Percentiles rank a stretch among this genome's conserved stretches.
Evolutionary conservation across 768 basidiomycete genomes (phyloP).

Genomic region (Boletellus sp.): DNA sequence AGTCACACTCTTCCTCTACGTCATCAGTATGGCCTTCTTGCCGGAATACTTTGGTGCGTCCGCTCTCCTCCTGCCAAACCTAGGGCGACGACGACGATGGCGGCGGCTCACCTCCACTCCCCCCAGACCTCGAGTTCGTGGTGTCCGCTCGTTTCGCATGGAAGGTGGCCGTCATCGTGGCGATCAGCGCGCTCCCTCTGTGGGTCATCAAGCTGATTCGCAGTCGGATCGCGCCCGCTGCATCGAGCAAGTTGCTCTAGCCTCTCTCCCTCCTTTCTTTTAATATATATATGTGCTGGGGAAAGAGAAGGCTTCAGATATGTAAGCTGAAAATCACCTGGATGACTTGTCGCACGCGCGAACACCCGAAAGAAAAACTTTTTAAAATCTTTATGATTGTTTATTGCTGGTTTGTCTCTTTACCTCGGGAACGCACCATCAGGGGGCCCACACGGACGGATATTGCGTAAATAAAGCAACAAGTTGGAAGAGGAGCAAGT

Average conservation of each 20-base stretch:
- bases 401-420: conserved; percentile 35
- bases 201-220: conserved; percentile 88
- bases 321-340: too few relatives aligned
- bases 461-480: conserved; percentile 28
- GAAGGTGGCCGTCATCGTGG: conserved; percentile 95
- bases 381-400: conserved; percentile 36
- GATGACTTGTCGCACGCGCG: too few relatives aligned
- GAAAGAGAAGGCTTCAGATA: too few relatives aligned
- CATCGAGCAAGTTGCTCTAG: conserved; percentile 86
- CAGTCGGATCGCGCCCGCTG: conserved; percentile 84
- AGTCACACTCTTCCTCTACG: conserved; percentile 84
- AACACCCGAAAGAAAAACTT: background rate
- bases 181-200: conserved; percentile 87
- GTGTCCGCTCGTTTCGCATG: conserved; percentile 82
- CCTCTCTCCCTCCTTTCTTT: background rate
- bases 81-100: background rate
- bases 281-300: too few relatives aligned
- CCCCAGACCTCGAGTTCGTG: conserved; percentile 85
- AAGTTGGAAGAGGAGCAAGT: background rate
- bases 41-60: conserved; percentile 95
- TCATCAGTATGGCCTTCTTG: conserved; percentile 86
- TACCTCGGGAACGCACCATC: conserved; percentile 19
- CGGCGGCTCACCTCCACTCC: background rate
- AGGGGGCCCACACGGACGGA: conserved; percentile 3
- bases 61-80: background rate